Conservation (phyloP, 2,329 filamentous ascomycete genomes). For the Drechslerella dactyloides region DNA sequence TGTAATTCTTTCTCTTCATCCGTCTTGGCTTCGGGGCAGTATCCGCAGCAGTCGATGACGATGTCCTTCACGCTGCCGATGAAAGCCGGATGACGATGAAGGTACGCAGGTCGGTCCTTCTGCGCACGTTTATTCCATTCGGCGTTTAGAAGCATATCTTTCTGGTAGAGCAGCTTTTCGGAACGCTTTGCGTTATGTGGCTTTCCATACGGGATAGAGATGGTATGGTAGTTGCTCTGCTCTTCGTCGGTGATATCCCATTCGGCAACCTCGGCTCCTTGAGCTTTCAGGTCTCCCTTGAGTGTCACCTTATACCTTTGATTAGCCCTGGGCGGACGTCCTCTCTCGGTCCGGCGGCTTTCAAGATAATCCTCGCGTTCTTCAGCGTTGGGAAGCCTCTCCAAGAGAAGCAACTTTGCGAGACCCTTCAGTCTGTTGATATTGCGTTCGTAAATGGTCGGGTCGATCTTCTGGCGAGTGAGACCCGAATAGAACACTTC, state of each 20-base stretch:
- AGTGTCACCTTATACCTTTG: conserved; percentile 62
- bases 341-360: conserved; percentile 73
- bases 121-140: conserved; percentile 76
- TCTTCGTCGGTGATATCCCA: conserved; percentile 76
- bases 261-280: conserved; percentile 75
- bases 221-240: conserved; percentile 78
- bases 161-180: conserved; percentile 80
- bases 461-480: conserved; percentile 77
- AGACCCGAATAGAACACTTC: conserved; percentile 80
- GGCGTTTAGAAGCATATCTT: conserved; percentile 80
- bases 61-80: conserved; percentile 78
- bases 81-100: conserved; percentile 82
- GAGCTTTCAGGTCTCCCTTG: conserved; percentile 71
- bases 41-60: conserved; percentile 80
- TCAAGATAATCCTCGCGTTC: conserved; percentile 74
- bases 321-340: conserved; percentile 64
- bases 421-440: conserved; percentile 78
- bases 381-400: conserved; percentile 72
- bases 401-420: conserved; percentile 78
- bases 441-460: conserved; percentile 83
- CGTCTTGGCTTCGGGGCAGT: conserved; percentile 73
- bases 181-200: conserved; percentile 70
- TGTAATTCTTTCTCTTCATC: conserved; percentile 74
- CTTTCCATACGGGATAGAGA: conserved; percentile 72
- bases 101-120: conserved; percentile 71